These are phyloP conservation scores for Suaeda aralocaspica DNA, from an alignment of 148 eudicot species.

Conservation along the genomic window DNA sequence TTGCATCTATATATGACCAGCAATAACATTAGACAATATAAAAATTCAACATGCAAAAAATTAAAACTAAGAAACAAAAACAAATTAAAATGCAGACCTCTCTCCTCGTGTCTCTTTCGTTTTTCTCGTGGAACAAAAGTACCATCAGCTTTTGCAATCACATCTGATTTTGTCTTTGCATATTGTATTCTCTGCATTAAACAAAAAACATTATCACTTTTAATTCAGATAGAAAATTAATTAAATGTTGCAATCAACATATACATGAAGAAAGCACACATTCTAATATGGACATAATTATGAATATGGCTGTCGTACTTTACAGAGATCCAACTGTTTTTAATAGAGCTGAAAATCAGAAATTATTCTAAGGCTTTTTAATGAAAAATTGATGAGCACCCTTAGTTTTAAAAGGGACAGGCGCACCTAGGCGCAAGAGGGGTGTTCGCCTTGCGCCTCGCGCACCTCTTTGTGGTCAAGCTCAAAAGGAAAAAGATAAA, in stretches of 20 bases:
- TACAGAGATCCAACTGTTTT: too few relatives aligned
- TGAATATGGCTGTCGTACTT: too few relatives aligned
- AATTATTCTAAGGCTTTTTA: too few relatives aligned
- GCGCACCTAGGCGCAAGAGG: too few relatives aligned
- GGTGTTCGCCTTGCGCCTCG: too few relatives aligned
- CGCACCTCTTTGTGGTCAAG: too few relatives aligned
- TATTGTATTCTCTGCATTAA: constrained; percentile 78
- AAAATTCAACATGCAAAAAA: neutral
- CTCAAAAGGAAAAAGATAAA: too few relatives aligned
- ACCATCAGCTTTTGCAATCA: constrained; percentile 91
- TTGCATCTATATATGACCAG: neutral
- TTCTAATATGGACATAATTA: too few relatives aligned
- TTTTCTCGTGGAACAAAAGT: constrained; percentile 86
- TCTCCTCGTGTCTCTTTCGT: constrained; percentile 86
- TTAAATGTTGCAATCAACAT: neutral
- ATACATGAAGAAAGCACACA: neutral
- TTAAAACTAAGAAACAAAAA: neutral
- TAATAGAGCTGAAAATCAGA: too few relatives aligned
- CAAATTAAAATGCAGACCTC: constrained; percentile 42
- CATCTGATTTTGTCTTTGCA: constrained; percentile 87
- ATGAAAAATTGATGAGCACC: too few relatives aligned
- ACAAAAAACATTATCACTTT: neutral
- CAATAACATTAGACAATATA: neutral
- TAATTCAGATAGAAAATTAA: neutral
- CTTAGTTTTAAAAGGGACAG: too few relatives aligned